phyloP scores from a whole-genome alignment of 1,284 basidiomycete species.

The Apiotrichum mycotoxinovorans region DNA sequence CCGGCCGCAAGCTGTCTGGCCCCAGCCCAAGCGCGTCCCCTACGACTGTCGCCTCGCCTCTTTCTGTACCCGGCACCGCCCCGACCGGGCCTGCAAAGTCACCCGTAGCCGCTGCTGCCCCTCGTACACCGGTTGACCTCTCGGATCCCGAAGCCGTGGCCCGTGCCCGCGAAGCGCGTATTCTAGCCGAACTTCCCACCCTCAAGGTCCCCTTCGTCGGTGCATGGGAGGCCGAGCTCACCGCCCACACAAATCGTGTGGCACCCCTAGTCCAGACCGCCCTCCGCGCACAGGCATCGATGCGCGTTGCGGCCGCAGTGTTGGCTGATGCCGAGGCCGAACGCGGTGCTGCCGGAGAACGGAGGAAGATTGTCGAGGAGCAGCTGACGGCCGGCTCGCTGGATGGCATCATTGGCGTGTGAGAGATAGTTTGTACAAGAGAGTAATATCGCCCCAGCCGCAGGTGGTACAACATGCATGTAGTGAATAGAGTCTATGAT shows the following conservation, averaged over 20 bases:
- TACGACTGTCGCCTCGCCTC: not conserved
- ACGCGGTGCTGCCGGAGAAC: constrained; percentile 31
- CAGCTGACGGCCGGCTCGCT: constrained; percentile 26
- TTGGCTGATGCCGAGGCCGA: constrained; percentile 45
- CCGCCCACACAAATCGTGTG: constrained; percentile 24
- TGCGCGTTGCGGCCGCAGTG: constrained; percentile 30
- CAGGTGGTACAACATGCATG: constrained; percentile 17
- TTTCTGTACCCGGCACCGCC: not conserved
- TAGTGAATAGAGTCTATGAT: not conserved
- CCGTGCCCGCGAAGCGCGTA: constrained; percentile 27
- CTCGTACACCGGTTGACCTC: not conserved
- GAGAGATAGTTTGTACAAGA: not conserved
- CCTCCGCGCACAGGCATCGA: constrained; percentile 24
- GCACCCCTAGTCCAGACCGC: constrained; percentile 19
- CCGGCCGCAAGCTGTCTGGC: not conserved
- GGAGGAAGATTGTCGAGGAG: constrained; percentile 31
- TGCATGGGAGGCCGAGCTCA: constrained; percentile 38
- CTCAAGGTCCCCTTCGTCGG: constrained; percentile 29
- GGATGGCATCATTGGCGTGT: constrained; percentile 22
- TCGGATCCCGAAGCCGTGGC: constrained; percentile 19
- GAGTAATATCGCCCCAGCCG: not conserved
- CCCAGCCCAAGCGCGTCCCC: not conserved
- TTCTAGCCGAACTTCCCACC: constrained; percentile 33
- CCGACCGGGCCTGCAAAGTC: constrained; percentile 3
- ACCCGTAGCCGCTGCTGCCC: not conserved